phyloP scores from a whole-genome alignment of 2,329 filamentous ascomycete genomes.

The Tolypocladium tundrense region DNA sequence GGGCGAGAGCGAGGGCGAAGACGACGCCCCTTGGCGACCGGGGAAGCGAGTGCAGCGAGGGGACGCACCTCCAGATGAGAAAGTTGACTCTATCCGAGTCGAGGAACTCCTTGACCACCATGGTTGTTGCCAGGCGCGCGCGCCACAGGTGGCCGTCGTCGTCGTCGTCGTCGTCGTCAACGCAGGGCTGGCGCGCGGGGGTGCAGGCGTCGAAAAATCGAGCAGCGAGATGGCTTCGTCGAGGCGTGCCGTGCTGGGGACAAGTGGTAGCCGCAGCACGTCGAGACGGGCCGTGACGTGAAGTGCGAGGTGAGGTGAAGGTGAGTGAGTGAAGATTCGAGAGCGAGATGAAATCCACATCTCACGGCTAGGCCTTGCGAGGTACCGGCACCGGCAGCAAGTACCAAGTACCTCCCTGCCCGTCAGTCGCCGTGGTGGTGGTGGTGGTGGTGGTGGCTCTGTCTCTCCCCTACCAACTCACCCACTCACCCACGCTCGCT shows the following conservation, averaged over 20 bases:
- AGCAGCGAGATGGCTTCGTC: slow-evolving; percentile 1
- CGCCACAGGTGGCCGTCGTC: slow-evolving; percentile 17
- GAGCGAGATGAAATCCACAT: slow-evolving; percentile 14
- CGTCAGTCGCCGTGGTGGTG: not conserved
- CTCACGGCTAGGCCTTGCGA: slow-evolving; percentile 1
- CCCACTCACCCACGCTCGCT: not conserved
- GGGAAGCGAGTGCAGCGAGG: slow-evolving; percentile 15
- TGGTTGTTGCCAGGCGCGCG: slow-evolving; percentile 22
- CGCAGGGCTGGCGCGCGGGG: slow-evolving; percentile 3
- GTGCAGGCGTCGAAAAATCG: not conserved
- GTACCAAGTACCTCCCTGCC: not conserved
- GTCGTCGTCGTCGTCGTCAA: slow-evolving; percentile 3
- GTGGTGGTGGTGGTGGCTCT: not conserved
- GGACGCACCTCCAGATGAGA: slow-evolving; percentile 59
- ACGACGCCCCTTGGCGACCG: slow-evolving; percentile 3
- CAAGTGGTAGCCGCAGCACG: not conserved
- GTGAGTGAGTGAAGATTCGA: slow-evolving; percentile 14
- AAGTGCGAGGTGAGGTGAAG: slow-evolving; percentile 6
- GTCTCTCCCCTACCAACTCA: not conserved
- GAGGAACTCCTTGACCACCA: slow-evolving; percentile 49
- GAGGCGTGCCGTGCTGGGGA: slow-evolving; percentile 3
- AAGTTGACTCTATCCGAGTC: slow-evolving; percentile 60
- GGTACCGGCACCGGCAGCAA: not conserved
- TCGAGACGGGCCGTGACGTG: not conserved
- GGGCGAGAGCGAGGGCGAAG: slow-evolving; percentile 7